These are phyloP conservation scores for Epicoccum nigrum DNA, from an alignment of 2,329 filamentous ascomycete genomes.

Conservation along the genomic window DNA sequence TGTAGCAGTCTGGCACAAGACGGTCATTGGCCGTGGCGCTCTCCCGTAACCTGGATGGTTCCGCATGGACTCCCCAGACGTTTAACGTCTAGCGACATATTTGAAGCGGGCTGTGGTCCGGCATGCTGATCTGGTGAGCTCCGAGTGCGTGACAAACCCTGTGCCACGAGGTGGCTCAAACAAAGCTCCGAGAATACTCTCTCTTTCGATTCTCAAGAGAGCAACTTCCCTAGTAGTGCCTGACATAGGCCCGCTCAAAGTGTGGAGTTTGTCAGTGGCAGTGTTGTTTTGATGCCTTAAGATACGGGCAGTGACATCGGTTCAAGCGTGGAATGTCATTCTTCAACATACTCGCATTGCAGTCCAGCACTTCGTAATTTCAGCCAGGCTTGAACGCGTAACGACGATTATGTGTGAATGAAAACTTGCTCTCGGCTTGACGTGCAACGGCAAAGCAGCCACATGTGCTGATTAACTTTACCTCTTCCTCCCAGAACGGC, in stretches of 20 bases:
- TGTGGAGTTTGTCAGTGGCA: not conserved
- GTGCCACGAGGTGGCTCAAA: conserved; percentile 7
- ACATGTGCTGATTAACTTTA: not conserved
- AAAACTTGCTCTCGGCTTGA: not conserved
- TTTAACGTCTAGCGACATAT: conserved; percentile 25
- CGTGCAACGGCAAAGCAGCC: not conserved
- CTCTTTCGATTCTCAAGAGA: not conserved
- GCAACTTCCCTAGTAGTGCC: not conserved
- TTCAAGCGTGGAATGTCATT: not conserved
- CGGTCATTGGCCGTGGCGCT: conserved; percentile 17
- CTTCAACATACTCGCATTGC: not conserved
- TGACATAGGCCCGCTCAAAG: not conserved
- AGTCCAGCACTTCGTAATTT: not conserved
- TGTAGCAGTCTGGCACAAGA: conserved; percentile 1
- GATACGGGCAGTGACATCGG: not conserved
- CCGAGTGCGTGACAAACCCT: conserved; percentile 17
- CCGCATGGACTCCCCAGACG: conserved; percentile 28
- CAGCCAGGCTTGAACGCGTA: not conserved
- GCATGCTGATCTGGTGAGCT: conserved; percentile 4
- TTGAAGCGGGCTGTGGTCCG: conserved; percentile 17
- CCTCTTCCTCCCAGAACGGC: conserved; percentile 8
- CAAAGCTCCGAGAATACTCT: not conserved
- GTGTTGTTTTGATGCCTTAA: not conserved
- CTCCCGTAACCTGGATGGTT: conserved; percentile 23
- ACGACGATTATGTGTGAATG: not conserved